Conservation (phyloP, 768 basidiomycete species). For the Termitomyces sp. region DNA sequence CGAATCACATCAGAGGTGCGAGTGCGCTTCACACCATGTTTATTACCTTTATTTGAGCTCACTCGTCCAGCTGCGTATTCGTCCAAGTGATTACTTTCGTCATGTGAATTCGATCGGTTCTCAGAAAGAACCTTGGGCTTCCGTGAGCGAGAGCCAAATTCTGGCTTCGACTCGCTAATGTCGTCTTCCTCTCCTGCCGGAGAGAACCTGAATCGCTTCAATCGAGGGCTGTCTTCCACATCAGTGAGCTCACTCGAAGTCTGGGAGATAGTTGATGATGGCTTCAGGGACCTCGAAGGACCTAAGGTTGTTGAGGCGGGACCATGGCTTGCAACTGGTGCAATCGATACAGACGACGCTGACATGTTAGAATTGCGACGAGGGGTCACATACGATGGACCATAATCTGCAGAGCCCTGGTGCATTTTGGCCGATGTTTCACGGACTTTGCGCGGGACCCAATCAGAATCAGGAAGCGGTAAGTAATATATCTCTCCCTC, state of each 20-base stretch:
- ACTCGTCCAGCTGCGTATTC: slow-evolving; percentile 1
- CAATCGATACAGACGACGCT: slow-evolving; percentile 17
- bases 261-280: slow-evolving; percentile 18
- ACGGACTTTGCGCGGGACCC: slow-evolving; percentile 17
- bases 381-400: slow-evolving; percentile 18
- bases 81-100: background rate
- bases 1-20: slow-evolving; percentile 24
- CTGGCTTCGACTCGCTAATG: slow-evolving; percentile 1
- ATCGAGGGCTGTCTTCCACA: slow-evolving; percentile 19
- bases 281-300: slow-evolving; percentile 15
- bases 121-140: slow-evolving; percentile 2
- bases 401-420: slow-evolving; percentile 5
- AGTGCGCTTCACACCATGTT: slow-evolving; percentile 31
- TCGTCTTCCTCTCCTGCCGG: slow-evolving; percentile 18
- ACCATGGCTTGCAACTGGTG: slow-evolving; percentile 22
- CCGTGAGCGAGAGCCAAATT: background rate
- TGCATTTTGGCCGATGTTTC: background rate
- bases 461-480: slow-evolving; percentile 43
- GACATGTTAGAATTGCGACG: slow-evolving; percentile 21
- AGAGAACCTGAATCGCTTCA: slow-evolving; percentile 22
- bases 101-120: background rate
- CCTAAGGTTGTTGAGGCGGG: slow-evolving; percentile 24
- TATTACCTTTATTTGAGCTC: slow-evolving; percentile 11
- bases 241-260: slow-evolving; percentile 24
- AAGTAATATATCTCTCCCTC: slow-evolving; percentile 66